A percentile compares a stretch with the other conserved stretches of the same genome.
Conservation (phyloP, 768 basidiomycete species). For the Hemileccinum rubropunctum region DNA sequence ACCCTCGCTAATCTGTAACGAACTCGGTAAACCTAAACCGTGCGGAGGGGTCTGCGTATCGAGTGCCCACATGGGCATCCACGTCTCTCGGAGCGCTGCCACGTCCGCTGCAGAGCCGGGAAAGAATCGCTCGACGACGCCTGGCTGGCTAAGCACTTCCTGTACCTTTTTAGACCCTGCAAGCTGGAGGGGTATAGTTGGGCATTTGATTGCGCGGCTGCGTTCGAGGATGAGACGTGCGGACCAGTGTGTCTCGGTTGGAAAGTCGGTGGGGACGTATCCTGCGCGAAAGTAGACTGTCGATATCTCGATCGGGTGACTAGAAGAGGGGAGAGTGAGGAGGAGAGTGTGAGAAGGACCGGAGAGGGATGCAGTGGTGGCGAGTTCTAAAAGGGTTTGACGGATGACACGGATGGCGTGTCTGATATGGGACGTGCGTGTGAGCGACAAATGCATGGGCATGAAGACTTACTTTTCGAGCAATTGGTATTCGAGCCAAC, state of each 20-base stretch:
- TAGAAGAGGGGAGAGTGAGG: conserved; percentile 25
- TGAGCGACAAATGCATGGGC: neutral
- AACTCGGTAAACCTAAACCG: too few species aligned
- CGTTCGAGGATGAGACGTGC: conserved; percentile 79
- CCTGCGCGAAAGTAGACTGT: conserved; percentile 90
- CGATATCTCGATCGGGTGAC: conserved; percentile 61
- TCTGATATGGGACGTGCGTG: conserved; percentile 38
- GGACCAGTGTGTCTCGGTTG: conserved; percentile 57
- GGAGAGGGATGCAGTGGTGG: conserved; percentile 48
- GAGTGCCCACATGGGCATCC: conserved; percentile 90
- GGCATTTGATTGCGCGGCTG: conserved; percentile 89
- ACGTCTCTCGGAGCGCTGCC: too few species aligned
- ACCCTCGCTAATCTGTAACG: too few species aligned
- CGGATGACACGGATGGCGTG: conserved; percentile 66
- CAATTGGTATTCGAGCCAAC: conserved; percentile 83
- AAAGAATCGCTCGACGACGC: conserved; percentile 74
- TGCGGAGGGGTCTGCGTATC: conserved; percentile 19
- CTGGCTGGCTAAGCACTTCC: conserved; percentile 74
- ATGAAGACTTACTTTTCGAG: conserved; percentile 57
- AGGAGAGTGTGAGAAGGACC: conserved; percentile 45
- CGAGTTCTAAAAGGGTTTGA: conserved; percentile 75
- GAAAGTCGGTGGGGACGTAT: conserved; percentile 83
- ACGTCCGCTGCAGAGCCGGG: conserved; percentile 60
- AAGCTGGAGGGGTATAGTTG: conserved; percentile 84
- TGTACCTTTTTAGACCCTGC: conserved; percentile 97